Base-by-base conservation (phyloP, 2,329 filamentous ascomycete genomes). In the Lojkania enalia region DNA sequence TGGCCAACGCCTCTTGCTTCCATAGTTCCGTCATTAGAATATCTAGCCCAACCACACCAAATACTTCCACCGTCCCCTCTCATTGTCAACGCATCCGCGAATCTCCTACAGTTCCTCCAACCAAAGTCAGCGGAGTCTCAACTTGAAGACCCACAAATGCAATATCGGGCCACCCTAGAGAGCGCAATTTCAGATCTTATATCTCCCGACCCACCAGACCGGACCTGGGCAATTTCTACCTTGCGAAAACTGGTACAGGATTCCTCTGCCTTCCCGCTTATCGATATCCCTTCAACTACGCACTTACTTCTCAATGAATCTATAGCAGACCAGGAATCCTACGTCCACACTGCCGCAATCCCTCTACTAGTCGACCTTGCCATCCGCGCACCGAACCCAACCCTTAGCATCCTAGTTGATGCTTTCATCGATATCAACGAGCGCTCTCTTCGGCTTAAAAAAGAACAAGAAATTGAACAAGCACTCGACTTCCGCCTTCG, bases 291-390 rank as follows among this genome's bases (percentile, higher is more conserved):
- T 0, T 78, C 83, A 1, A 74, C 83, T 2, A 72, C 86, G 0
- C 79, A 85, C 4, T 74, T 88, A 1, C 72, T 90, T 0, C 73
- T 89, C 41, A 82, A 83, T 1, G 81, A 79, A 7, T 74, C 88
- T 0, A 71, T 89, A 1, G 77, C 79, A 48, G 84, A 87, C 37
- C 73, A 77, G 4, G 87, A 90, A 44, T 85, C 87, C 44, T 90
- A 85, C 60, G 83, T 89, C 48, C 86, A 87, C 56, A 72, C 86
- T 2, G 78, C 82, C n/a, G 80, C 83, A 13, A 81, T 90, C 49
- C 82, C 82, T 49, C 76, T 85, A 1, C 81, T 88, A 46, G 78
- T 80, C 0, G 78, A 82, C 18, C 67, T 90, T 9, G 79, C 84
- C 0, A 70, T 76, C 49, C 77, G 74, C 44, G 85, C 88, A 39